Evolutionary conservation across 495 filamentous ascomycete species (phyloP).

Genomic region (Aspergillus mulundensis): DNA sequence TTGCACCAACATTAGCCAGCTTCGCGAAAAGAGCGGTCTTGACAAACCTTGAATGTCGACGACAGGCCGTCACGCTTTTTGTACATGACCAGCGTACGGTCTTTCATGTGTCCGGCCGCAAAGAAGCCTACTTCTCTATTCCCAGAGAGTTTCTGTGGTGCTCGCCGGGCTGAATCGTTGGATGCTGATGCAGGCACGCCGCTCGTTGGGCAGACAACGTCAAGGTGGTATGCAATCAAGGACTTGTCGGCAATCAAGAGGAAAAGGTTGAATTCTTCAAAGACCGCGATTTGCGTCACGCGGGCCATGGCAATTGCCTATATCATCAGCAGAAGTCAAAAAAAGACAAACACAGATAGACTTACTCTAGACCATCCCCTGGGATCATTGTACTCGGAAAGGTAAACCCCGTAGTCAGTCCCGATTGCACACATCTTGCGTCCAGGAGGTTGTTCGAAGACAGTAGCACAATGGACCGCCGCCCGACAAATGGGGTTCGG

Average conservation of each 20-base stretch:
- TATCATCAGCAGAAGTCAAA: slow-evolving; percentile 2
- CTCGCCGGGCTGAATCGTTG: slow-evolving; percentile 61
- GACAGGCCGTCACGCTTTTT: slow-evolving; percentile 90
- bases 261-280: slow-evolving; percentile 92
- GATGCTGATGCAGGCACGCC: slow-evolving; percentile 52
- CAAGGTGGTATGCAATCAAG: slow-evolving; percentile 90
- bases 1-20: background rate
- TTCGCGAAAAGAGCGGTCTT: background rate
- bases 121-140: slow-evolving; percentile 92
- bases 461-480: slow-evolving; percentile 85
- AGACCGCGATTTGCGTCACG: slow-evolving; percentile 89
- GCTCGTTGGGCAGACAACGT: slow-evolving; percentile 74
- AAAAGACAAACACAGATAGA: slow-evolving; percentile 7
- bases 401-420: slow-evolving; percentile 89
- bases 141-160: slow-evolving; percentile 87
- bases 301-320: slow-evolving; percentile 67
- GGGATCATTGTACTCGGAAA: slow-evolving; percentile 78
- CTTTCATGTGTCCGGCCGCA: slow-evolving; percentile 93
- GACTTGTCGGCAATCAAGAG: slow-evolving; percentile 87
- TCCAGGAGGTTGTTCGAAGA: slow-evolving; percentile 70
- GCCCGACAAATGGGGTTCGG: slow-evolving; percentile 76
- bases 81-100: slow-evolving; percentile 89
- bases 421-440: slow-evolving; percentile 91
- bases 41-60: slow-evolving; percentile 77
- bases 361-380: slow-evolving; percentile 82